Percentiles rank a stretch among this genome's conserved stretches.
These are phyloP conservation scores for Neonectria hederae DNA, from an alignment of 2,329 filamentous ascomycete species.

Conservation along the genomic window DNA sequence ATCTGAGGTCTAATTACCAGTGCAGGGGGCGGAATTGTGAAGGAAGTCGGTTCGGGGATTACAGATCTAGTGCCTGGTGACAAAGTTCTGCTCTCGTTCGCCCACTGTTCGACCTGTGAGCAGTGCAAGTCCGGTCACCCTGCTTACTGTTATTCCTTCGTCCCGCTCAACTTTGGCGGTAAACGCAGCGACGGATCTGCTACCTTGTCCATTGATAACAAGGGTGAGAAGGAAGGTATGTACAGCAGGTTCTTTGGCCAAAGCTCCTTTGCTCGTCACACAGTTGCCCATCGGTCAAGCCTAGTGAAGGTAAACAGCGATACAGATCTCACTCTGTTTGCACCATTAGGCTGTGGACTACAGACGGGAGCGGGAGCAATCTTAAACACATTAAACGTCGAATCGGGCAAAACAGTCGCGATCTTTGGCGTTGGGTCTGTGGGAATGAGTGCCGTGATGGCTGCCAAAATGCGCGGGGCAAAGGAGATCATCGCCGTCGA, in stretches of 20 bases:
- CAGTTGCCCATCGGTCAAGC: slow-evolving; percentile 42
- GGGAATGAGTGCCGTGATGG: slow-evolving; percentile 22
- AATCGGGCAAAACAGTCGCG: slow-evolving; percentile 39
- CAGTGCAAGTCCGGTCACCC: slow-evolving; percentile 19
- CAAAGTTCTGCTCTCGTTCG: slow-evolving; percentile 18
- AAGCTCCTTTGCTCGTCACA: slow-evolving; percentile 45
- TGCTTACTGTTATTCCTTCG: slow-evolving; percentile 19
- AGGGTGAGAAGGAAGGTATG: slow-evolving; percentile 1
- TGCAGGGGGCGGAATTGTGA: slow-evolving; percentile 16
- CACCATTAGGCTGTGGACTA: slow-evolving; percentile 48
- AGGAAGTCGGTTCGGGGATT: slow-evolving; percentile 12
- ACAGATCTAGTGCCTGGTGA: slow-evolving; percentile 13
- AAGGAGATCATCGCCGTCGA: slow-evolving; percentile 21
- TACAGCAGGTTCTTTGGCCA: slow-evolving; percentile 48
- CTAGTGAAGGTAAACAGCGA: slow-evolving; percentile 41
- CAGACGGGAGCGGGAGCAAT: slow-evolving; percentile 49
- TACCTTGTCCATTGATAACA: background rate
- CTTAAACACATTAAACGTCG: slow-evolving; percentile 44
- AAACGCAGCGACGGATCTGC: slow-evolving; percentile 4
- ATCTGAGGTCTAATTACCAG: background rate
- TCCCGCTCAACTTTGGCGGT: slow-evolving; percentile 16
- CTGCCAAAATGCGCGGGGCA: slow-evolving; percentile 13
- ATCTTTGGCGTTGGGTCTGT: slow-evolving; percentile 37
- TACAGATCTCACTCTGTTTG: slow-evolving; percentile 44
- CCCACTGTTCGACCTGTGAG: slow-evolving; percentile 7